phyloP scores from a whole-genome alignment of 2,329 filamentous ascomycete genomes.

The Rhexocercosporidium sp. region DNA sequence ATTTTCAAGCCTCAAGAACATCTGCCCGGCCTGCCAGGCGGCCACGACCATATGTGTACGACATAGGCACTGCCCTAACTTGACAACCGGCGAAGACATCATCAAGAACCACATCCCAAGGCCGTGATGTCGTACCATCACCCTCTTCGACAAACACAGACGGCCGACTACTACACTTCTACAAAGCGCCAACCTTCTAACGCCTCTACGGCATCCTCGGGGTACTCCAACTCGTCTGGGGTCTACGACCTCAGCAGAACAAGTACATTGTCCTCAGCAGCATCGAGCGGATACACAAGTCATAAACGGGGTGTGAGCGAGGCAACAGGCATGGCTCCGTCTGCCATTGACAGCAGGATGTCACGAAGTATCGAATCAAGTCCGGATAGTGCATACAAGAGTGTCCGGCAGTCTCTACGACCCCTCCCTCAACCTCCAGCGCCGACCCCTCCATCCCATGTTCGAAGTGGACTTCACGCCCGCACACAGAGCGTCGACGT shows the following conservation, averaged over 20 bases:
- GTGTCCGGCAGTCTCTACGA: constrained; percentile 76
- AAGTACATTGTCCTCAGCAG: constrained; percentile 74
- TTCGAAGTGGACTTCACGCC: constrained; percentile 40
- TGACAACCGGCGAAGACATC: constrained; percentile 25
- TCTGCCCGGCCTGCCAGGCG: constrained; percentile 29
- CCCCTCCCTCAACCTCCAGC: constrained; percentile 72
- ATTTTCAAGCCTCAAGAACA: constrained; percentile 12
- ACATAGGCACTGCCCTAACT: constrained; percentile 22
- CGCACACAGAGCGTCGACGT: constrained; percentile 66
- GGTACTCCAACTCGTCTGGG: constrained; percentile 60
- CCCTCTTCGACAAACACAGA: constrained; percentile 62
- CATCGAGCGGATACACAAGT: constrained; percentile 64
- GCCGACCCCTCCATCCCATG: constrained; percentile 46
- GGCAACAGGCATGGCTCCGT: constrained; percentile 59
- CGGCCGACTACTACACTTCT: constrained; percentile 49
- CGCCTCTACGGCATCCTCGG: constrained; percentile 72
- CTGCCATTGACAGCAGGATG: constrained; percentile 54
- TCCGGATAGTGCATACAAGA: constrained; percentile 71
- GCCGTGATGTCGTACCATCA: constrained; percentile 62
- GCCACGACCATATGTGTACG: constrained; percentile 31
- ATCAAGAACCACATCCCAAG: constrained; percentile 16
- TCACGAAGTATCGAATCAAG: constrained; percentile 47
- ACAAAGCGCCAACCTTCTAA: constrained; percentile 69
- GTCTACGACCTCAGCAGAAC: constrained; percentile 62
- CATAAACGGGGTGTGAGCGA: constrained; percentile 82